Percentiles rank a stretch among this genome's conserved stretches.
Evolutionary conservation across 2,329 filamentous ascomycete genomes (phyloP).

Genomic region (Colletotrichum viniferum): DNA sequence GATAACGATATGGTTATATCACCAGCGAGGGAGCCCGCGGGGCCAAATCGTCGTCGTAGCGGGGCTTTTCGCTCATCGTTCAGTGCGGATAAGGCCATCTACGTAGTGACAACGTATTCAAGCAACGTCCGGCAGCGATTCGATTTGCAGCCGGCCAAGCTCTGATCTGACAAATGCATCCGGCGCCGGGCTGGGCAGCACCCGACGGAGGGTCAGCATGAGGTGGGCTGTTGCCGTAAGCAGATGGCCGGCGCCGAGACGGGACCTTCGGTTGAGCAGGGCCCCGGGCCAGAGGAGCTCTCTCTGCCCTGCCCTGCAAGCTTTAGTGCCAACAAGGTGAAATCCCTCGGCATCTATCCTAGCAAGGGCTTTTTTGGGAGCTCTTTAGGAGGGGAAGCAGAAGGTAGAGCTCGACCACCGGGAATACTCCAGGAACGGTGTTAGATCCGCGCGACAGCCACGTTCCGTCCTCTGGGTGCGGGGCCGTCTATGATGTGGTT

Average conservation of each 20-base stretch:
- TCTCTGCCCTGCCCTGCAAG: neutral
- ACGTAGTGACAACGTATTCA: neutral
- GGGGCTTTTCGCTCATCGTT: neutral
- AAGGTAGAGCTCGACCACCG: too few relatives aligned
- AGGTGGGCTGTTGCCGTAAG: neutral
- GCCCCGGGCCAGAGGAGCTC: neutral
- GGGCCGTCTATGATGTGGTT: neutral
- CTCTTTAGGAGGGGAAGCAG: neutral
- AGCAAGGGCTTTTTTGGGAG: neutral
- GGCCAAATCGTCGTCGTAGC: neutral
- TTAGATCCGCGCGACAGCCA: neutral
- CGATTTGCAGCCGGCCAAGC: neutral
- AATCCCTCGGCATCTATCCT: neutral
- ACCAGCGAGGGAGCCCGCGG: neutral
- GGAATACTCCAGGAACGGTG: neutral
- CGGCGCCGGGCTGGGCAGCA: neutral
- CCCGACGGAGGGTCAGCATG: neutral
- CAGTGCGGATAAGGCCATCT: neutral
- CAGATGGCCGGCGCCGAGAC: neutral
- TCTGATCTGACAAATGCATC: neutral
- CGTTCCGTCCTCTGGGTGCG: neutral
- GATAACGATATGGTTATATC: neutral
- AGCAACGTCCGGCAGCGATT: neutral
- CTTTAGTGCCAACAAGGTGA: neutral
- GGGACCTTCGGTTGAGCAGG: neutral